Evolutionary conservation across 495 filamentous ascomycete species (phyloP).

Genomic region (Pseudoneurospora amorphoporcata): DNA sequence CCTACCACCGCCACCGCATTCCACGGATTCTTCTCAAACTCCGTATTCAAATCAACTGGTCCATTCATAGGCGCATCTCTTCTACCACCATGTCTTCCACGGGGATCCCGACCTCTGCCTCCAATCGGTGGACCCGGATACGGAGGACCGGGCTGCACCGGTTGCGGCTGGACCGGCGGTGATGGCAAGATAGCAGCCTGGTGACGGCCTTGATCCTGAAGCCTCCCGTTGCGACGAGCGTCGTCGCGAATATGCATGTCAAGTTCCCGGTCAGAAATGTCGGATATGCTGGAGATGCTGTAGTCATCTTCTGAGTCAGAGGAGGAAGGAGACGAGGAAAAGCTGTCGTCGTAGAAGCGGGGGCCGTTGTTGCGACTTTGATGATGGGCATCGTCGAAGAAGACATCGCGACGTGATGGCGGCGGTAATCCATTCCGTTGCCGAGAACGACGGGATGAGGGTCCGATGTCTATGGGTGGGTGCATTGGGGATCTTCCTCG

Average conservation of each 20-base stretch:
- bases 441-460: neutral
- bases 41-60: slow-evolving; percentile 16
- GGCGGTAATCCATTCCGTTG: neutral
- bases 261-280: slow-evolving; percentile 24
- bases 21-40: slow-evolving; percentile 58
- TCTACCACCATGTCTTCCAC: neutral
- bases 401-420: neutral
- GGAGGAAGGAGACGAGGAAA: neutral
- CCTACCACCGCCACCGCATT: slow-evolving; percentile 79
- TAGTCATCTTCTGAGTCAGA: slow-evolving; percentile 16
- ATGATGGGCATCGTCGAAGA: neutral
- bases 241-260: slow-evolving; percentile 16
- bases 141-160: neutral
- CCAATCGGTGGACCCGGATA: neutral
- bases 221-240: neutral
- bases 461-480: neutral
- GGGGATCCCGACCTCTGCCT: slow-evolving; percentile 1
- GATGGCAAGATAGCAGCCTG: neutral
- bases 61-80: neutral
- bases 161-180: neutral
- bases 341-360: neutral
- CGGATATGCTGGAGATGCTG: slow-evolving; percentile 26
- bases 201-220: neutral
- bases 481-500: neutral
- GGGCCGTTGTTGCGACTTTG: neutral